Evolutionary conservation across 139 green algal genomes (phyloP).

Genomic region (Zygnema circumcarinatum): DNA sequence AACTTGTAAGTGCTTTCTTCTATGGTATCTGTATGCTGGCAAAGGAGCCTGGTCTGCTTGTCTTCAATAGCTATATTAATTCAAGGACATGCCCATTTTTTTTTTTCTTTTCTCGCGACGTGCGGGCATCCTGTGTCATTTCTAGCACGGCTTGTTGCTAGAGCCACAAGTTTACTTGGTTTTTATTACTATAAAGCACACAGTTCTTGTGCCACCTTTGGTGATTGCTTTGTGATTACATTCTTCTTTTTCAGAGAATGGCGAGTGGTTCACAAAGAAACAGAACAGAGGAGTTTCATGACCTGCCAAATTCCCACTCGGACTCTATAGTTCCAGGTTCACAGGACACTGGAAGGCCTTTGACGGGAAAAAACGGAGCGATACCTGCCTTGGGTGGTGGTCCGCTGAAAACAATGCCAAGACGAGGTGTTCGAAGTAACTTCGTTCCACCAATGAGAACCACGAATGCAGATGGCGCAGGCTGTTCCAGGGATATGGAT

Average conservation of each 20-base stretch:
- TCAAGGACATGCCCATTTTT: background rate
- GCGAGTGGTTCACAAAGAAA: background rate
- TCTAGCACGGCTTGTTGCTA: background rate
- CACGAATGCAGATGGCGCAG: background rate
- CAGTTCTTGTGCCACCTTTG: background rate
- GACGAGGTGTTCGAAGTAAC: background rate
- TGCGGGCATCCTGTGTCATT: background rate
- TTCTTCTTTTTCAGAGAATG: background rate
- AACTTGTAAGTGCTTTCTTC: background rate
- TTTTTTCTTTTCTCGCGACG: background rate
- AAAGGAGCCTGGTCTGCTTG: background rate
- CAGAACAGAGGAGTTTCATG: background rate
- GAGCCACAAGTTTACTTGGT: too few species aligned
- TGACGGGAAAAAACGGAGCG: background rate
- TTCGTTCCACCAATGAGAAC: background rate
- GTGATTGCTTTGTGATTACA: background rate
- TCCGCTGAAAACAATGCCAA: background rate
- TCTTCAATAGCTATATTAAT: background rate
- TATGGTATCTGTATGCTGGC: background rate
- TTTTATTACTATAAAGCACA: too few species aligned
- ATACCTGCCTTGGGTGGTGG: background rate
- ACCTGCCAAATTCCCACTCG: background rate
- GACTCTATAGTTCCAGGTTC: background rate
- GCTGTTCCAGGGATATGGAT: background rate
- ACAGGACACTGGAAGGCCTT: background rate